Base-by-base conservation (phyloP, 2,329 filamentous ascomycete genomes). In the Fonsecaea pedrosoi region DNA sequence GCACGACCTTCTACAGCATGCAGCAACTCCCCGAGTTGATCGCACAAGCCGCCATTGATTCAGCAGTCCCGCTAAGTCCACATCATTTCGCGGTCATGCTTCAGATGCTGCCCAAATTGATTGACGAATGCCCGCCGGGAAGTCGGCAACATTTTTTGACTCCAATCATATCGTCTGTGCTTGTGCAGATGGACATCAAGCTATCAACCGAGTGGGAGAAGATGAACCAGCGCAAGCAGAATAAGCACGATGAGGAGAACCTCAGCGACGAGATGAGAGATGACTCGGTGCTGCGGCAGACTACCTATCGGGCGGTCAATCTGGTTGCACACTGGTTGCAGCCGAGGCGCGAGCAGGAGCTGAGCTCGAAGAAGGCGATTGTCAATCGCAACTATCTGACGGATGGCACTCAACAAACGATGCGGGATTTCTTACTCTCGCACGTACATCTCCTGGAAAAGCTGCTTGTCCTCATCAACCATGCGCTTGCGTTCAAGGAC, bases 241-340 rank as follows among this genome's bases (percentile, higher is more conserved):
- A 87, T 69, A 85, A 90, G 72, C 82, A 81, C 21, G 81, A 89
- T 3, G 89, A 89, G 21, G 92, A 94, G 63, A 91, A 92, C 67
- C 81, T 99, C 61, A 92, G 91, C 1, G 93, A 97, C 72, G 95
- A 99, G 80, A 99, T 99, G 95, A 97, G 97, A 79, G 90, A 92
- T 6, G 95, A 99, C 78, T 98, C 94, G 75, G 96, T 99, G 35
- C 82, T 99, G 54, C 88, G 95, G 21, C 93, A 97, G 77, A 85
- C 98, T 58, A 97, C 94, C 0, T 95, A 96, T 78, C 92, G 92
- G 3, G 92, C 94, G 1, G 92, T 97, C 35, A 89, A 95, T 73
- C 92, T 98, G 85, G 90, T 97, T 69, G 92, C 92, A 7, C 91
- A 92, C 72, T 89, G 98, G 73, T 83, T 99, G 25, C 94, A 96